Evolutionary conservation across 352 stramenopile genomes (phyloP).

Genomic region (Paralagenidium karlingii): DNA sequence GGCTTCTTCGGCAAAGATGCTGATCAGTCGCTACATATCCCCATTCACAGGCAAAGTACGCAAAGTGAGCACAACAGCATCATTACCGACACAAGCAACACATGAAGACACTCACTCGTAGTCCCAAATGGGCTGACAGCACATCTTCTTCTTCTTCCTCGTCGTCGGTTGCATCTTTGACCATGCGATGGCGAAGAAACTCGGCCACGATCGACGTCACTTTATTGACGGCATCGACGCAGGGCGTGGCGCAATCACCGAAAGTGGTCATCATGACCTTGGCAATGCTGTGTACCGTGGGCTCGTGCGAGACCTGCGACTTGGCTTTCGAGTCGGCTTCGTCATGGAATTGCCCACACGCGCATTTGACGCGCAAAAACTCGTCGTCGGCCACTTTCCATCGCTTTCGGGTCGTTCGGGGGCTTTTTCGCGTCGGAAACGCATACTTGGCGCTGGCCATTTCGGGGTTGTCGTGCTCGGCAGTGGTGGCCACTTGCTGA

Average conservation of each 20-base stretch:
- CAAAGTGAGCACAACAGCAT: neutral
- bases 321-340: conserved; percentile 15
- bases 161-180: conserved; percentile 16
- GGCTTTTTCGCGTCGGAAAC: neutral
- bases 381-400: conserved; percentile 65
- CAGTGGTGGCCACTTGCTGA: conserved; percentile 31
- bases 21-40: conserved; percentile 37
- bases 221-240: conserved; percentile 37
- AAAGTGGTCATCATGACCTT: conserved; percentile 77
- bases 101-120: conserved; percentile 18
- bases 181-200: neutral
- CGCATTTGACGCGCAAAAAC: conserved; percentile 50
- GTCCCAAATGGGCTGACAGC: too few species aligned
- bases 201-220: conserved; percentile 29
- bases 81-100: neutral
- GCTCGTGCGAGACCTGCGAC: conserved; percentile 13
- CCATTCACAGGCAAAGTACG: conserved; percentile 1
- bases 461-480: conserved; percentile 7
- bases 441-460: neutral
- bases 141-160: conserved; percentile 24
- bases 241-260: conserved; percentile 44
- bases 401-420: conserved; percentile 22
- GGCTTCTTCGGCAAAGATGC: conserved; percentile 65
- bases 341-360: conserved; percentile 41
- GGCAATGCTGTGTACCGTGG: too few species aligned